A percentile compares a stretch with the other conserved stretches of the same genome.
phyloP scores from a whole-genome alignment of 1,284 basidiomycete species.

The Chondrostereum purpureum region DNA sequence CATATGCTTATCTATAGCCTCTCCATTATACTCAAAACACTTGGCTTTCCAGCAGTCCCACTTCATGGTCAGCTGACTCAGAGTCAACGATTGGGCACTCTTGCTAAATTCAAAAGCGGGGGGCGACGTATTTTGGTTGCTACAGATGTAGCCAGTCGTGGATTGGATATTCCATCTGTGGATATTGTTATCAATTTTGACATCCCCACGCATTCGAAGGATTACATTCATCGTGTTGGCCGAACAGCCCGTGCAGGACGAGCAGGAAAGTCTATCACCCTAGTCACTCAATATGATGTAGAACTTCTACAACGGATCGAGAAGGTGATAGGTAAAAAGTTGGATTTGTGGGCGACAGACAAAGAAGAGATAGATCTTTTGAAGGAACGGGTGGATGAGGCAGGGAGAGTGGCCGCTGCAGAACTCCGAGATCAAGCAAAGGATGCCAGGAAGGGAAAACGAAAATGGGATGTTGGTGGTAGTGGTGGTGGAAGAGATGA shows the following conservation, averaged over 20 bases:
- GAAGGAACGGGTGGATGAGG: conserved; percentile 87
- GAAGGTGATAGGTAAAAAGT: conserved; percentile 86
- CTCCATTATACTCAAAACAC: conserved; percentile 82
- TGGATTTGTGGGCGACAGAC: conserved; percentile 88
- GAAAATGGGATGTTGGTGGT: conserved; percentile 34
- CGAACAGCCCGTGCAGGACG: conserved; percentile 96
- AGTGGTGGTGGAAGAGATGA: conserved; percentile 52
- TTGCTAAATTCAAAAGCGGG: conserved; percentile 95
- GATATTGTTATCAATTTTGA: conserved; percentile 99
- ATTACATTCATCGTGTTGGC: conserved; percentile 98
- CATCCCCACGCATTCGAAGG: conserved; percentile 97
- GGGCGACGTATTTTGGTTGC: conserved; percentile 90
- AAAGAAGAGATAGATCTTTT: conserved; percentile 87
- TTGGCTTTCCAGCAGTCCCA: conserved; percentile 94
- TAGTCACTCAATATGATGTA: conserved; percentile 98
- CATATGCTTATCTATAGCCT: conserved; percentile 41
- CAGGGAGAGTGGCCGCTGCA: conserved; percentile 73
- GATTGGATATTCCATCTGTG: conserved; percentile 94
- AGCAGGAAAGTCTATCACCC: conserved; percentile 90
- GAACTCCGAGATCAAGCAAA: conserved; percentile 67
- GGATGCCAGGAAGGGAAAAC: conserved; percentile 44
- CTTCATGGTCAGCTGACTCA: conserved; percentile 95
- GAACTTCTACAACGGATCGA: conserved; percentile 96
- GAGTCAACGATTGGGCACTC: conserved; percentile 88
- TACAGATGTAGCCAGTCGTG: conserved; percentile 97